Evolutionary conservation across 2,329 filamentous ascomycete genomes (phyloP).

Genomic region (Sarocladiaceae sp.): DNA sequence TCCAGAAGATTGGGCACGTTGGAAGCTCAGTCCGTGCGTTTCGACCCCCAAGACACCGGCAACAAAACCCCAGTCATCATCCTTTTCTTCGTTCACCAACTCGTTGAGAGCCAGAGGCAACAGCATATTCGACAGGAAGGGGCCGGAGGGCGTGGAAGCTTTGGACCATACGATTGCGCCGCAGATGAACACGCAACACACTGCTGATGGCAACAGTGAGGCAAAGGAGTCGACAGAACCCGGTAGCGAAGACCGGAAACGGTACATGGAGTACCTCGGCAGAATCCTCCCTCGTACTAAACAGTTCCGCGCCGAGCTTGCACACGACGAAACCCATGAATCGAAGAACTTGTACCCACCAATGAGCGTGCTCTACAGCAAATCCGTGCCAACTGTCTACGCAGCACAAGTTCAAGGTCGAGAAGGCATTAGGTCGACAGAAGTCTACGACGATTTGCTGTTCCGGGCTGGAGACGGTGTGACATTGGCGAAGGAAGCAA

Average conservation of each 20-base stretch:
- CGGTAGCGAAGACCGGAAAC: conserved; percentile 19
- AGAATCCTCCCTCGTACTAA: conserved; percentile 70
- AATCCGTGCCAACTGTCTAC: conserved; percentile 79
- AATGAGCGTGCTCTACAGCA: conserved; percentile 78
- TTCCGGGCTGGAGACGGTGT: conserved; percentile 90
- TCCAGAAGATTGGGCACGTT: conserved; percentile 72
- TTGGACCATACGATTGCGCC: conserved; percentile 33
- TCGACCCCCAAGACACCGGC: conserved; percentile 57
- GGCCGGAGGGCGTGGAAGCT: neutral
- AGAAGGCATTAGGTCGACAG: conserved; percentile 70
- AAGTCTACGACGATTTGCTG: conserved; percentile 80
- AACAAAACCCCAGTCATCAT: conserved; percentile 32
- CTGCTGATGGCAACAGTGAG: neutral
- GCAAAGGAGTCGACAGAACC: conserved; percentile 13
- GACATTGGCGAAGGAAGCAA: conserved; percentile 77
- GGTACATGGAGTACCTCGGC: conserved; percentile 60
- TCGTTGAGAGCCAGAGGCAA: conserved; percentile 40
- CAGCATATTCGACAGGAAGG: conserved; percentile 31
- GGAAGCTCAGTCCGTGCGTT: conserved; percentile 74
- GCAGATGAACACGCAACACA: conserved; percentile 17
- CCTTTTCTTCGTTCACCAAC: conserved; percentile 42
- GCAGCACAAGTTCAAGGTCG: conserved; percentile 69
- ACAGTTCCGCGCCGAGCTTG: conserved; percentile 71
- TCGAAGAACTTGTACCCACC: conserved; percentile 75
- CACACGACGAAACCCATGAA: conserved; percentile 55